Percentiles rank a stretch among this genome's conserved stretches.
Conservation (phyloP, 495 filamentous ascomycete genomes). For the Podospora pseudopauciseta region DNA sequence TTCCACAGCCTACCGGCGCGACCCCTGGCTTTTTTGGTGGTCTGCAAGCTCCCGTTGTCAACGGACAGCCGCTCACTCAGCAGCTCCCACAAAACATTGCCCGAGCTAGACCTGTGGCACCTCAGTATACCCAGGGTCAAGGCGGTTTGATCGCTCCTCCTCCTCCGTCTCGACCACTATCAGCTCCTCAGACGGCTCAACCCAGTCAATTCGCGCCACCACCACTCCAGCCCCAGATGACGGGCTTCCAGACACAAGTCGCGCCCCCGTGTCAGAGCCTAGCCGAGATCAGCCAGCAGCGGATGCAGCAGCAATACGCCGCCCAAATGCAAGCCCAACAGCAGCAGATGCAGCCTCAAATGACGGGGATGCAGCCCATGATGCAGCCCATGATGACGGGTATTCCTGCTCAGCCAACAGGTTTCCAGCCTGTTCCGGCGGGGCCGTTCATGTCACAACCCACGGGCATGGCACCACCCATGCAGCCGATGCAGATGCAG, state of each 20-base stretch:
- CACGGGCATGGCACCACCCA: slow-evolving; percentile 6
- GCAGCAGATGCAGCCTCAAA: slow-evolving; percentile 24
- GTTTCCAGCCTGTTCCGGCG: not conserved
- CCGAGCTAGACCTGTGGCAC: slow-evolving; percentile 71
- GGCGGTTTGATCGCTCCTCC: slow-evolving; percentile 70
- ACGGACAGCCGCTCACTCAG: slow-evolving; percentile 36
- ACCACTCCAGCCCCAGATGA: slow-evolving; percentile 80
- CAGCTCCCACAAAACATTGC: slow-evolving; percentile 42
- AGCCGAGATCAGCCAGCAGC: slow-evolving; percentile 65
- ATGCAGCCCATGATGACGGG: slow-evolving; percentile 35
- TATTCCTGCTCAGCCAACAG: slow-evolving; percentile 47
- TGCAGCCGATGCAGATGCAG: slow-evolving; percentile 55
- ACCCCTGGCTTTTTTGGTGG: slow-evolving; percentile 49
- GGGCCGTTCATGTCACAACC: slow-evolving; percentile 5
- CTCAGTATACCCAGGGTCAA: slow-evolving; percentile 54
- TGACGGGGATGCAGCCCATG: slow-evolving; percentile 27
- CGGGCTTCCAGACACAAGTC: slow-evolving; percentile 61
- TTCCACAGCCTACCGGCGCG: slow-evolving; percentile 50
- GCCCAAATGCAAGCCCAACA: slow-evolving; percentile 32
- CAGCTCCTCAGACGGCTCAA: slow-evolving; percentile 82
- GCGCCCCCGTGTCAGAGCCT: slow-evolving; percentile 74
- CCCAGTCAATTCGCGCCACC: slow-evolving; percentile 69
- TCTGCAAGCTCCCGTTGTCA: slow-evolving; percentile 35
- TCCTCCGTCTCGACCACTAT: slow-evolving; percentile 78
- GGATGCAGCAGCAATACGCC: slow-evolving; percentile 55